Base-by-base conservation (phyloP, 495 filamentous ascomycete genomes). In the Penicillium chermesinum region DNA sequence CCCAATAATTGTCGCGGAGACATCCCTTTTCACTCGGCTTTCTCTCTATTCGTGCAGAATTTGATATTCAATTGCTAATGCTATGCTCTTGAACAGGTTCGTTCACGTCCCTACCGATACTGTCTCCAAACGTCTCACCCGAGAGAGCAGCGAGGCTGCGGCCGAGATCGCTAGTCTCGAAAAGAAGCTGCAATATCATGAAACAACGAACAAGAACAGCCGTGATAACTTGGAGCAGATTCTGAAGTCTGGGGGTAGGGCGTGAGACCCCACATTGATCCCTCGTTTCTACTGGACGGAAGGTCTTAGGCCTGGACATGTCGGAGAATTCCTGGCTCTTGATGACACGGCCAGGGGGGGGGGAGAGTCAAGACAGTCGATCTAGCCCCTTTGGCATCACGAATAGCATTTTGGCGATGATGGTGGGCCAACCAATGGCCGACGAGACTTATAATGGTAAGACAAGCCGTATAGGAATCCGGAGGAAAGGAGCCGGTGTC, bases 201-300 rank as follows among this genome's bases (percentile, higher is more conserved):
- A 98, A 73, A 93, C 85, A 47, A 97, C 93, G 41, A 82, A 88
- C 61, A 88, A 94, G 76, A 98, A 96, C 57, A 93, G 89, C 63
- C 78, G 83, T 54, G 82, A 89, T 57, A 87, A 95, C 59, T 80
- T 97, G 52, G 87, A 96, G 65, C 85, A 86, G 66, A 88, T 98
- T 42, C 73, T 91, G 49, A 80, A 78, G 58, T 75, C 79, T 16
- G 72, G 75, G 21, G 71, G 73, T 4, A 59, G 55, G 43, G 57
- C 59, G 13, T 71, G 59, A 70, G 44, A 17, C 38, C 10, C 10
- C 25, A 5, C 25, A 10, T 30, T 5, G n/a, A 5, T 4, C 25
- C 6, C 6, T 38, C 13, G 13, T 14, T 13, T 17, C 13, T 38
- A 5, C 4, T 38, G 35, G 35, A 38, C 14, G 13, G 13, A 13